A percentile compares a stretch with the other conserved stretches of the same genome.
Conservation (phyloP, 805 yeast genomes). For the Lachancea meyersii region DNA sequence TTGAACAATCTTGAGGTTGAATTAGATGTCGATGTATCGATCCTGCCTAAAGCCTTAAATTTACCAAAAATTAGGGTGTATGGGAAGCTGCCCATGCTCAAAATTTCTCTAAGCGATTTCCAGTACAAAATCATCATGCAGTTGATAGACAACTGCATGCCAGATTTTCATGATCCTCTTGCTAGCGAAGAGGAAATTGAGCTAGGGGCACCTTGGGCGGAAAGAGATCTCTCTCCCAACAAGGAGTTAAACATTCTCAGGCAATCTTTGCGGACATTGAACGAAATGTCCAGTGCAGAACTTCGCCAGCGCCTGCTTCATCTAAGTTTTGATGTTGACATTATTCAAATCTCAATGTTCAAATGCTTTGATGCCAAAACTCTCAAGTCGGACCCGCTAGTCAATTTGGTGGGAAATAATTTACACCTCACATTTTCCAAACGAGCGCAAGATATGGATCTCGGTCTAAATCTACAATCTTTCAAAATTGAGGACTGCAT, state of each 20-base stretch:
- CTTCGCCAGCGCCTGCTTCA: constrained; percentile 61
- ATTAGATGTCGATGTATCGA: constrained; percentile 72
- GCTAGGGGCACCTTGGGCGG: constrained; percentile 6
- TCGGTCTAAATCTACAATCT: constrained; percentile 58
- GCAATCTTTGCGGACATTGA: constrained; percentile 25
- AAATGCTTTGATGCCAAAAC: constrained; percentile 61
- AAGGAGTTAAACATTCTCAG: constrained; percentile 25
- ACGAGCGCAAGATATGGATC: constrained; percentile 54
- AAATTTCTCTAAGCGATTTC: constrained; percentile 72
- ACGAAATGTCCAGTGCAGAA: constrained; percentile 40
- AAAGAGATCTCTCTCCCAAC: constrained; percentile 10
- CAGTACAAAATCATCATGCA: constrained; percentile 87
- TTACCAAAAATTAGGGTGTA: constrained; percentile 67
- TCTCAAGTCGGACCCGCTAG: constrained; percentile 58
- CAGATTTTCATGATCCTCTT: constrained; percentile 37
- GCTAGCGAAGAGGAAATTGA: constrained; percentile 12
- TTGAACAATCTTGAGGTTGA: constrained; percentile 72
- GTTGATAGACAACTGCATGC: constrained; percentile 63
- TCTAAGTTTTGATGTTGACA: constrained; percentile 60
- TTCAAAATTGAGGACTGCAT: constrained; percentile 70
- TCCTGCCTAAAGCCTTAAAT: constrained; percentile 70
- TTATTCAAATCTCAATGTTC: constrained; percentile 53
- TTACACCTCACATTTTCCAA: constrained; percentile 55
- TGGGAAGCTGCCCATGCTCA: constrained; percentile 69
- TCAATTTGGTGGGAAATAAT: constrained; percentile 65